Evolutionary conservation across 768 basidiomycete genomes (phyloP).

Genomic region (Chlorophyllum brunneum): DNA sequence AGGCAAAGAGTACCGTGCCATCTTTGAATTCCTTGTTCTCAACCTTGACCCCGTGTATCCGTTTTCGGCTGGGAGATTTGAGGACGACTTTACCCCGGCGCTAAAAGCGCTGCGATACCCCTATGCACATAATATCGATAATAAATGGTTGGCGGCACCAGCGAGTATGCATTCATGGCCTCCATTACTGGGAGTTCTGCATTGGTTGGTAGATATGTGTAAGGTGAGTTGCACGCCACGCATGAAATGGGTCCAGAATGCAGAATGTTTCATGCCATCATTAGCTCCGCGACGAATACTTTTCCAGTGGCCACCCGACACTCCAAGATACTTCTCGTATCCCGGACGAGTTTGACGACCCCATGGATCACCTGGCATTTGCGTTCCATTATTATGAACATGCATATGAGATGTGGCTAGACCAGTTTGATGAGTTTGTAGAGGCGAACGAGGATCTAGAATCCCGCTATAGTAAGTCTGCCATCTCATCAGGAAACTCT

Average conservation of each 20-base stretch:
- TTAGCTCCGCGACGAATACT: slow-evolving; percentile 42
- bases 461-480: slow-evolving; percentile 65
- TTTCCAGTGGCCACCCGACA: slow-evolving; percentile 63
- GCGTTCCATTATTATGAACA: slow-evolving; percentile 72
- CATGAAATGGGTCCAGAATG: neutral
- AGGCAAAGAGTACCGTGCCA: slow-evolving; percentile 79
- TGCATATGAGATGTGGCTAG: slow-evolving; percentile 66
- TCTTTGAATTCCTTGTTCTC: slow-evolving; percentile 75
- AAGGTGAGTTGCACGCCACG: slow-evolving; percentile 64
- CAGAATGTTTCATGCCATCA: neutral
- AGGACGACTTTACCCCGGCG: slow-evolving; percentile 79
- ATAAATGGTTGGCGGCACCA: slow-evolving; percentile 83
- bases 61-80: slow-evolving; percentile 48
- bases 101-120: slow-evolving; percentile 82
- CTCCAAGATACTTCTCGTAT: slow-evolving; percentile 57
- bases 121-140: slow-evolving; percentile 70
- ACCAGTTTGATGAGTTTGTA: slow-evolving; percentile 61
- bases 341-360: slow-evolving; percentile 74
- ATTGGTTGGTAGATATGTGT: slow-evolving; percentile 88
- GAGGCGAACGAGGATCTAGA: slow-evolving; percentile 71
- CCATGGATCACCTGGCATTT: slow-evolving; percentile 68
- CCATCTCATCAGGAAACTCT: neutral
- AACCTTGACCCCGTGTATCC: slow-evolving; percentile 70
- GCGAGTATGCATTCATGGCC: slow-evolving; percentile 95
- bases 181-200: slow-evolving; percentile 76